Evolutionary conservation across 257 asterid genomes (phyloP).

Genomic region (Nicotiana sylvestris): DNA sequence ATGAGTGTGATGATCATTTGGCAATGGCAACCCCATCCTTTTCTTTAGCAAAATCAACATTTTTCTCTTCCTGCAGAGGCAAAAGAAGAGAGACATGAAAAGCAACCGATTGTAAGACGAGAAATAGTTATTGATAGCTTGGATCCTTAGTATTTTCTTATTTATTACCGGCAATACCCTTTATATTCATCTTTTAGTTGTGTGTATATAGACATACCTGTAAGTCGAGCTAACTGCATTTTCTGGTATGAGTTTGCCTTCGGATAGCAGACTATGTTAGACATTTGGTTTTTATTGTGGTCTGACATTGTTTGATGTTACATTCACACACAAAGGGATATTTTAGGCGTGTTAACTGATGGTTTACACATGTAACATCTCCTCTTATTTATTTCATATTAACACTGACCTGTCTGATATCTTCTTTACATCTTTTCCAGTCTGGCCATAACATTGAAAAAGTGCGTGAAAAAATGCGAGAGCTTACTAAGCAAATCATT

Average conservation of each 20-base stretch:
- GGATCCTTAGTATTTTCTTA: too few species aligned
- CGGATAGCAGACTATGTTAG: not conserved
- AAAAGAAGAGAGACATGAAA: too few species aligned
- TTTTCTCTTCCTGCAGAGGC: too few species aligned
- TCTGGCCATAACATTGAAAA: slow-evolving; percentile 95
- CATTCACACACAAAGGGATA: not conserved
- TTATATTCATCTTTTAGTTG: too few species aligned
- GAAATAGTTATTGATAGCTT: too few species aligned
- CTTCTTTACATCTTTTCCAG: slow-evolving; percentile 39
- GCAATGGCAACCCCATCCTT: too few species aligned
- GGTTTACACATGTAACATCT: not conserved
- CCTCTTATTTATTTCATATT: not conserved
- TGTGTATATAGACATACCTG: not conserved
- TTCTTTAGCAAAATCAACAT: too few species aligned
- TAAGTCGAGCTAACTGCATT: not conserved
- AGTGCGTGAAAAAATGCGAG: slow-evolving; percentile 93
- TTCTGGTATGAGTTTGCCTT: not conserved
- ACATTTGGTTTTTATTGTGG: not conserved
- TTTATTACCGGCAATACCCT: too few species aligned
- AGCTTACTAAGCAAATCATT: slow-evolving; percentile 72
- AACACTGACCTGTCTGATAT: not conserved
- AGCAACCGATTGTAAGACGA: too few species aligned
- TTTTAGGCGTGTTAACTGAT: not conserved
- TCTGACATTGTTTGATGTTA: not conserved
- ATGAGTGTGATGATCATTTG: not conserved